These are phyloP conservation scores for Grifola frondosa DNA, from an alignment of 1,284 basidiomycete species.

Conservation along the genomic window DNA sequence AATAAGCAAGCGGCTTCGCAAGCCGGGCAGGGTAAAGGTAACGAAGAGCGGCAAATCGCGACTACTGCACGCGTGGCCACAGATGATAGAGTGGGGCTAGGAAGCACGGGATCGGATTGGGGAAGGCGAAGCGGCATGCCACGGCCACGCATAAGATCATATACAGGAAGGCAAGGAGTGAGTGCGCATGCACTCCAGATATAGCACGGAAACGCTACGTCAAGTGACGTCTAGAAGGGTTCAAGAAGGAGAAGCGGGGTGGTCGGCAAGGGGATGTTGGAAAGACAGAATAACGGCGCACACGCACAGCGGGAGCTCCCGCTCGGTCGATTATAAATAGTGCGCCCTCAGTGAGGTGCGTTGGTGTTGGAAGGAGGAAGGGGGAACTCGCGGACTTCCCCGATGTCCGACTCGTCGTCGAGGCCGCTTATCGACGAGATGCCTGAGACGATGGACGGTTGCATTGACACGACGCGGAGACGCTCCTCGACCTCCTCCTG, in stretches of 20 bases:
- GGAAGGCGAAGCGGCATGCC: neutral
- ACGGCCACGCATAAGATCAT: conserved; percentile 15
- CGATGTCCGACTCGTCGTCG: conserved; percentile 23
- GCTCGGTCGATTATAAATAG: conserved; percentile 4
- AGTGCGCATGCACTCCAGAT: conserved; percentile 20
- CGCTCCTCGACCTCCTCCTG: conserved; percentile 44
- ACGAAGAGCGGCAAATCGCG: conserved; percentile 6
- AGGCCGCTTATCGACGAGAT: conserved; percentile 19
- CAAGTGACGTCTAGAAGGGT: conserved; percentile 17
- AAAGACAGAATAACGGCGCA: conserved; percentile 22
- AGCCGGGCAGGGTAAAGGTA: conserved; percentile 5
- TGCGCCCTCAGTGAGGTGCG: conserved; percentile 2
- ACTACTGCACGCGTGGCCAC: no score
- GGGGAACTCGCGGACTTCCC: conserved; percentile 27
- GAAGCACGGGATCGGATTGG: neutral
- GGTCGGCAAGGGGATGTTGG: no score
- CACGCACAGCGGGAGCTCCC: conserved; percentile 14
- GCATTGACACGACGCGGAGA: conserved; percentile 37
- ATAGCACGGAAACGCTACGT: conserved; percentile 6
- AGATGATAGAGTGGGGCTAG: neutral
- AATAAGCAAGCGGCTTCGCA: conserved; percentile 6
- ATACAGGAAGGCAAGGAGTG: conserved; percentile 5
- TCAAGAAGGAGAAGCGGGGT: conserved; percentile 17
- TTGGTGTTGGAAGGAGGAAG: conserved; percentile 18
- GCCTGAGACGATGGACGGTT: conserved; percentile 25